Conservation (phyloP, 2,329 filamentous ascomycete genomes). For the Ascochyta fabae region DNA sequence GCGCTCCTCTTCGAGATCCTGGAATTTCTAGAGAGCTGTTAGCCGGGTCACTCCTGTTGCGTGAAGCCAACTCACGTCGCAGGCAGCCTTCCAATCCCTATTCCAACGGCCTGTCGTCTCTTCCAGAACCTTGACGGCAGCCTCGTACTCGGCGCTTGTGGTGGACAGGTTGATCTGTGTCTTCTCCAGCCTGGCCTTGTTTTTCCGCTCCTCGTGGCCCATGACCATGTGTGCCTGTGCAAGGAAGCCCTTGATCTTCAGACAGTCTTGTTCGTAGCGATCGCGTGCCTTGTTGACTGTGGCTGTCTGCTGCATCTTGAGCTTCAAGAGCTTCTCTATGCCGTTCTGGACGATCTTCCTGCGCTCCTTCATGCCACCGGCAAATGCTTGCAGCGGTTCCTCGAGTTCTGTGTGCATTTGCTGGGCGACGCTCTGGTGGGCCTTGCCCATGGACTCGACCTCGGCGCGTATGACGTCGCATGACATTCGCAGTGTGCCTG, state of each 20-base stretch:
- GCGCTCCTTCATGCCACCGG: slow-evolving; percentile 93
- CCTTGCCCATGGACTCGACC: slow-evolving; percentile 91
- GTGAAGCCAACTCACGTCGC: slow-evolving; percentile 62
- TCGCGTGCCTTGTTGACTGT: slow-evolving; percentile 95
- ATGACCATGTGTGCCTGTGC: slow-evolving; percentile 99
- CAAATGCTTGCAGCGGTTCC: slow-evolving; percentile 88
- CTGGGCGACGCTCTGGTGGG: slow-evolving; percentile 84
- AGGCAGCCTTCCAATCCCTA: slow-evolving; percentile 95
- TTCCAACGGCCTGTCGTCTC: slow-evolving; percentile 97
- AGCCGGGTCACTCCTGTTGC: background rate
- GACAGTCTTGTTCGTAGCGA: slow-evolving; percentile 94
- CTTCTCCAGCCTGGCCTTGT: slow-evolving; percentile 98
- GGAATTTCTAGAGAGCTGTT: slow-evolving; percentile 74
- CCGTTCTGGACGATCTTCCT: slow-evolving; percentile 94
- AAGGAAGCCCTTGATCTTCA: slow-evolving; percentile 98
- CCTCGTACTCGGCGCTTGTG: slow-evolving; percentile 92
- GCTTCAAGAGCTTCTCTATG: slow-evolving; percentile 92
- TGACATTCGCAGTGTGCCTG: slow-evolving; percentile 80
- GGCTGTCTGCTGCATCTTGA: slow-evolving; percentile 89
- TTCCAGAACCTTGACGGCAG: slow-evolving; percentile 88
- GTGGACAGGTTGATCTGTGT: slow-evolving; percentile 93
- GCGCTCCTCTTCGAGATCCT: slow-evolving; percentile 96
- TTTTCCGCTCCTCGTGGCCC: slow-evolving; percentile 98
- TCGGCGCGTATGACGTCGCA: slow-evolving; percentile 88
- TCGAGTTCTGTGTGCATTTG: slow-evolving; percentile 98